These are phyloP conservation scores for Cyberlindnera subsufficiens DNA, from an alignment of 805 yeast genomes.

Conservation along the genomic window DNA sequence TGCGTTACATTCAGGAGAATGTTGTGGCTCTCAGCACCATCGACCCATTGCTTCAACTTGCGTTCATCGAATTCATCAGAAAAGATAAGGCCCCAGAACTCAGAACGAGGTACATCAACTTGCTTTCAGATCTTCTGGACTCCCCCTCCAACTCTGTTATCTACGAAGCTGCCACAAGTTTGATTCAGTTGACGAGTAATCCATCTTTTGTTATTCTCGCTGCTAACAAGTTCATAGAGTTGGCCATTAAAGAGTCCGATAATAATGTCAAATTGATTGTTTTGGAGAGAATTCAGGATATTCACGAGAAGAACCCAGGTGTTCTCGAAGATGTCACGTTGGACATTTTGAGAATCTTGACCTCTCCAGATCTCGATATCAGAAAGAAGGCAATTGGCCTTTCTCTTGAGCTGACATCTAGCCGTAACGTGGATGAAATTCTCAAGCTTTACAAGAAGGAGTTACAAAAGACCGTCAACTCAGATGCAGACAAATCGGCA, in stretches of 20 bases:
- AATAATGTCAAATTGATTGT: slow-evolving; percentile 92
- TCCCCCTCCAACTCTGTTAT: slow-evolving; percentile 64
- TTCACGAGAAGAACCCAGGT: slow-evolving; percentile 73
- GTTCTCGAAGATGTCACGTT: slow-evolving; percentile 75
- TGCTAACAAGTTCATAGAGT: slow-evolving; percentile 79
- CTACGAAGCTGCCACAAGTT: slow-evolving; percentile 87
- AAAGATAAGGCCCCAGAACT: slow-evolving; percentile 66
- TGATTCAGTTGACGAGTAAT: slow-evolving; percentile 54
- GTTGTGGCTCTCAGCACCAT: slow-evolving; percentile 51
- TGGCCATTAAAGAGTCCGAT: slow-evolving; percentile 91
- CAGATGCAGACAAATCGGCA: slow-evolving; percentile 68
- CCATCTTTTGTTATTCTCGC: slow-evolving; percentile 69
- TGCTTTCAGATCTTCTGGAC: slow-evolving; percentile 70
- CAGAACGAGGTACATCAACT: slow-evolving; percentile 62
- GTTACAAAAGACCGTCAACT: slow-evolving; percentile 62
- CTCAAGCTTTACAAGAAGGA: slow-evolving; percentile 90
- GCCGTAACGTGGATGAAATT: slow-evolving; percentile 91
- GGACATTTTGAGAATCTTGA: slow-evolving; percentile 79
- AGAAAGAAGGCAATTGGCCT: slow-evolving; percentile 83
- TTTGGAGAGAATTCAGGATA: slow-evolving; percentile 74
- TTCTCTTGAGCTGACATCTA: slow-evolving; percentile 71
- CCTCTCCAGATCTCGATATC: slow-evolving; percentile 88
- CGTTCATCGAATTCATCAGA: slow-evolving; percentile 87
- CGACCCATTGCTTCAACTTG: slow-evolving; percentile 83
- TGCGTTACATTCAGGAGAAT: slow-evolving; percentile 72